phyloP scores from a whole-genome alignment of 371 early-diverging fungal genomes.

The Rhizomucor miehei region DNA sequence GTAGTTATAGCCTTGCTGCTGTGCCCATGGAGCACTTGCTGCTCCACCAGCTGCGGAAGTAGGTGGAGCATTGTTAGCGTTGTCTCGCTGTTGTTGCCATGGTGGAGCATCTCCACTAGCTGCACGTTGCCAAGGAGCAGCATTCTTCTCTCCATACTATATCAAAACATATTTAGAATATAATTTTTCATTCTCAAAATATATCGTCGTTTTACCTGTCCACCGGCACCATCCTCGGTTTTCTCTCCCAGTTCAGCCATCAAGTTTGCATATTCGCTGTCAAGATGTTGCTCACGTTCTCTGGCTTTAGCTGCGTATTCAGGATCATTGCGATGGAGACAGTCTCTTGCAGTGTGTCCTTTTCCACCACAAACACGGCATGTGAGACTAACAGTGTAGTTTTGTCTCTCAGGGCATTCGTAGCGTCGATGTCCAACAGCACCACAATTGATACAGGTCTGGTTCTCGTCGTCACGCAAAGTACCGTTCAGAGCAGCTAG shows the following conservation, averaged over 20 bases:
- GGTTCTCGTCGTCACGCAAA: slow-evolving; percentile 92
- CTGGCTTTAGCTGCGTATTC: slow-evolving; percentile 62
- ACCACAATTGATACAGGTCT: slow-evolving; percentile 94
- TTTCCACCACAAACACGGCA: slow-evolving; percentile 91
- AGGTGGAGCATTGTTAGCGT: slow-evolving; percentile 18
- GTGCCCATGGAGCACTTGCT: slow-evolving; percentile 35
- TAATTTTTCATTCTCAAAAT: background rate
- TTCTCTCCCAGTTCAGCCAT: slow-evolving; percentile 89
- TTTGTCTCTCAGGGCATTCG: slow-evolving; percentile 90
- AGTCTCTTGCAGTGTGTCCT: slow-evolving; percentile 92
- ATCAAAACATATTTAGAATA: slow-evolving; percentile 12
- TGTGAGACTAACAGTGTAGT: slow-evolving; percentile 80
- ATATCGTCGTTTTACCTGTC: slow-evolving; percentile 25
- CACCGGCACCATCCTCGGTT: slow-evolving; percentile 35
- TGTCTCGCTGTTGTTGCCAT: slow-evolving; percentile 28
- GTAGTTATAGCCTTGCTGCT: slow-evolving; percentile 12
- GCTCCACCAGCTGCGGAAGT: slow-evolving; percentile 10
- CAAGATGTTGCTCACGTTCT: slow-evolving; percentile 81
- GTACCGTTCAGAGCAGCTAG: slow-evolving; percentile 96
- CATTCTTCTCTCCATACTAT: slow-evolving; percentile 5
- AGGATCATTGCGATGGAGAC: slow-evolving; percentile 77
- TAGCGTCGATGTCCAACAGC: slow-evolving; percentile 85
- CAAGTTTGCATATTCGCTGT: slow-evolving; percentile 82
- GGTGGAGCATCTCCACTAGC: slow-evolving; percentile 32
- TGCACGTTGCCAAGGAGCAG: slow-evolving; percentile 58